Conservation (phyloP, 83 land plant species). For the Picea engelmannii region DNA sequence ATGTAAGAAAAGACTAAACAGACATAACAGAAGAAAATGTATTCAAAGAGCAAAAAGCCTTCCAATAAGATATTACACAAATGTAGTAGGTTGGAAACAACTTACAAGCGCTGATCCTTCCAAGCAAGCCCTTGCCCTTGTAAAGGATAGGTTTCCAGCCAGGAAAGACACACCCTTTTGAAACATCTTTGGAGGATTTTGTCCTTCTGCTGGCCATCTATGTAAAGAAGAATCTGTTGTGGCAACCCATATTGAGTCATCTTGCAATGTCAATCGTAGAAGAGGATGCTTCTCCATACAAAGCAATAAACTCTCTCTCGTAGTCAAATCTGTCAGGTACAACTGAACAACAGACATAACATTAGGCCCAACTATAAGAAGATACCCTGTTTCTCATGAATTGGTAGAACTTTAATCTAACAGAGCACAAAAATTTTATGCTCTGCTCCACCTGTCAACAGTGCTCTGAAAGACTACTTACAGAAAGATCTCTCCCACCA, state of each 20-base stretch:
- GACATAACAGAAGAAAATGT: background rate
- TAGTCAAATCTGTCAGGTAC: constrained; percentile 87
- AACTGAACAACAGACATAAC: constrained; percentile 41
- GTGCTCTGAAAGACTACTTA: constrained; percentile 39
- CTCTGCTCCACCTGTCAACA: background rate
- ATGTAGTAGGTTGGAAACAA: constrained; percentile 1
- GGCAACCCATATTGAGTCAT: constrained; percentile 91
- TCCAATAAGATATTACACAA: background rate
- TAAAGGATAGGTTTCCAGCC: constrained; percentile 92
- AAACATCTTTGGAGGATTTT: constrained; percentile 65
- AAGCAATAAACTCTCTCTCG: constrained; percentile 85
- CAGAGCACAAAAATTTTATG: background rate
- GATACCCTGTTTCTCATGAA: background rate
- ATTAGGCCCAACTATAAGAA: background rate
- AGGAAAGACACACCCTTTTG: constrained; percentile 89
- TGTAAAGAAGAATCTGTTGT: constrained; percentile 90
- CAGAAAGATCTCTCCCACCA: constrained; percentile 94
- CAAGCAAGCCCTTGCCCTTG: constrained; percentile 90
- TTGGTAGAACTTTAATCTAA: background rate
- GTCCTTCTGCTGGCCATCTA: constrained; percentile 91
- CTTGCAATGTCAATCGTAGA: constrained; percentile 77
- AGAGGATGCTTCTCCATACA: constrained; percentile 85
- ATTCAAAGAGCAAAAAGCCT: background rate
- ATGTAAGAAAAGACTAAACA: background rate
- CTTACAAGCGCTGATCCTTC: constrained; percentile 95